Conservation (phyloP, 1,284 basidiomycete genomes). For the Cutaneotrichosporon mucoides region DNA sequence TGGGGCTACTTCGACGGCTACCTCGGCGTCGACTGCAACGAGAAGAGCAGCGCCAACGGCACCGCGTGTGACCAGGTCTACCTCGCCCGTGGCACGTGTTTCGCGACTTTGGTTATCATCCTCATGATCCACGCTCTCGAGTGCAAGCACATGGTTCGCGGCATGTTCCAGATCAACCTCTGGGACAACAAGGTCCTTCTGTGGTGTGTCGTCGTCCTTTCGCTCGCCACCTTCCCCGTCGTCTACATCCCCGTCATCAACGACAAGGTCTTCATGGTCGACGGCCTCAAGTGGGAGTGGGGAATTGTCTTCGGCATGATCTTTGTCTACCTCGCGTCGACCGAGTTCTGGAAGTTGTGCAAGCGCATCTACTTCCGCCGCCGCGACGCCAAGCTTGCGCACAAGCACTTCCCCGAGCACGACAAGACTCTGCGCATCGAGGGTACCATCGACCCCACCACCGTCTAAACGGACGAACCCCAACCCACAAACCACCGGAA, state of each 20-base stretch:
- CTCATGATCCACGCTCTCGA: conserved; percentile 48
- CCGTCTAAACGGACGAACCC: background rate
- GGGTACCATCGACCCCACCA: conserved; percentile 24
- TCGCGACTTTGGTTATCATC: conserved; percentile 57
- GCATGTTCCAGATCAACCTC: conserved; percentile 54
- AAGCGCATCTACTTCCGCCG: conserved; percentile 31
- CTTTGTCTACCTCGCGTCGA: conserved; percentile 39
- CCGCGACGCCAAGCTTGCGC: conserved; percentile 1
- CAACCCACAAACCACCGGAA: background rate
- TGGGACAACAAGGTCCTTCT: conserved; percentile 57
- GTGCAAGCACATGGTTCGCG: conserved; percentile 48
- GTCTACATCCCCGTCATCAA: conserved; percentile 50
- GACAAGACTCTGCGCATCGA: conserved; percentile 44
- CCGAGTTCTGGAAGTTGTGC: conserved; percentile 41
- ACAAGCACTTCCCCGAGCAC: conserved; percentile 12
- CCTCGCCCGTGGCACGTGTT: conserved; percentile 57
- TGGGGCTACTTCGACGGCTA: conserved; percentile 54
- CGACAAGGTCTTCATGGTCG: conserved; percentile 45
- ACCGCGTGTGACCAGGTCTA: conserved; percentile 48
- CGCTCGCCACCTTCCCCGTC: conserved; percentile 43
- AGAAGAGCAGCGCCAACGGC: conserved; percentile 21
- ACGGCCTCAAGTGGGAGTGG: conserved; percentile 47
- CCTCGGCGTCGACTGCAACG: conserved; percentile 56
- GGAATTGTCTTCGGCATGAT: conserved; percentile 49
- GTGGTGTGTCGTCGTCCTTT: conserved; percentile 49